These are phyloP conservation scores for Lentinula guzmanii DNA, from an alignment of 768 basidiomycete species.

Conservation along the genomic window DNA sequence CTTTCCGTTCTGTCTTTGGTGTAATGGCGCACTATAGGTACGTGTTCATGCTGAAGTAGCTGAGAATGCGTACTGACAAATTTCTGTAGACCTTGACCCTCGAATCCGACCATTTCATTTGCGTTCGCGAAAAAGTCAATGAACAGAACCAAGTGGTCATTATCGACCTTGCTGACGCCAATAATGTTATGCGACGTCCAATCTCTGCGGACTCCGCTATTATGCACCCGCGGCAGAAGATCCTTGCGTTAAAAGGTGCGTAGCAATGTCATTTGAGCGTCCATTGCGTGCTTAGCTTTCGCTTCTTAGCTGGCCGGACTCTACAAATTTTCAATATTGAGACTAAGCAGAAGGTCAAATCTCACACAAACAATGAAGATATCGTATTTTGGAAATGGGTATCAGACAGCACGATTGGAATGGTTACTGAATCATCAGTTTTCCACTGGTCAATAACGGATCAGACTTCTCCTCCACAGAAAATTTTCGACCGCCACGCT, in stretches of 20 bases:
- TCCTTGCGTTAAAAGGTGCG: conserved; percentile 89
- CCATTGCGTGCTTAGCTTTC: conserved; percentile 5
- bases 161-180: conserved; percentile 94
- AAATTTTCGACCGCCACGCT: conserved; percentile 95
- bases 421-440: conserved; percentile 92
- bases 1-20: conserved; percentile 1
- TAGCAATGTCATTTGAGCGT: conserved; percentile 3
- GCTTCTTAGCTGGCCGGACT: conserved; percentile 75
- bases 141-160: conserved; percentile 98
- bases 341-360: conserved; percentile 95
- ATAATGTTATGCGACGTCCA: conserved; percentile 92
- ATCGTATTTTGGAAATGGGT: conserved; percentile 99
- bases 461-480: conserved; percentile 73
- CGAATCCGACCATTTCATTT: conserved; percentile 98
- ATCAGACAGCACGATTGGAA: conserved; percentile 81
- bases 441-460: conserved; percentile 86
- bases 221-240: conserved; percentile 96
- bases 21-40: conserved; percentile 18
- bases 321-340: conserved; percentile 98
- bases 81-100: conserved; percentile 74
- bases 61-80: background rate
- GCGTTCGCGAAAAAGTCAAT: conserved; percentile 91
- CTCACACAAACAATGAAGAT: conserved; percentile 90
- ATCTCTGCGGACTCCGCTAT: conserved; percentile 99
- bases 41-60: conserved; percentile 12